Conservation (phyloP, 225 moss, liverwort and hornwort species). For the Ulota crispa region DNA sequence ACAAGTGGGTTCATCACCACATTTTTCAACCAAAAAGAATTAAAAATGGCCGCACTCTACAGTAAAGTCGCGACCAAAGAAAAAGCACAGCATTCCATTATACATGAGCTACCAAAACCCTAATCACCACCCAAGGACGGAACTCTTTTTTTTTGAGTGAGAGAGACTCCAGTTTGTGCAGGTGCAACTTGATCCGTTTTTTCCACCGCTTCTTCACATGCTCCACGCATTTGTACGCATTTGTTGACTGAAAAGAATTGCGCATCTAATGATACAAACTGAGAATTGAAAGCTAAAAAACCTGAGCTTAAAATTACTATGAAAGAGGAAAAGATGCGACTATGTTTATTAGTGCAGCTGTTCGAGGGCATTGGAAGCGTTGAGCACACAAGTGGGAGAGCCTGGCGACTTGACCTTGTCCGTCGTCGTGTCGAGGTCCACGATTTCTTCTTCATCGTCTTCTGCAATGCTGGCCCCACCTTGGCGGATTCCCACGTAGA, state of each 20-base stretch:
- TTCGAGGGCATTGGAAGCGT: constrained; percentile 28
- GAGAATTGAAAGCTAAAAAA: too few species aligned
- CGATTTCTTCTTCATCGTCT: neutral
- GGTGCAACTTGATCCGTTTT: neutral
- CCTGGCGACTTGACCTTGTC: constrained; percentile 18
- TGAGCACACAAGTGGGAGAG: constrained; percentile 47
- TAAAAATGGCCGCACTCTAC: neutral
- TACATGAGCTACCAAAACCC: neutral
- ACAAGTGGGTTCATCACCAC: constrained; percentile 21
- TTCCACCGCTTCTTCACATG: neutral
- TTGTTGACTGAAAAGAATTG: neutral
- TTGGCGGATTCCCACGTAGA: constrained; percentile 80
- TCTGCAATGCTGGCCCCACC: constrained; percentile 40
- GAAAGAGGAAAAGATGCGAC: too few species aligned
- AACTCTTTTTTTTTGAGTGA: too few species aligned
- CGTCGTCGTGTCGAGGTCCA: too few species aligned
- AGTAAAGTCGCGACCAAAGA: neutral
- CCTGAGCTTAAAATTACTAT: neutral
- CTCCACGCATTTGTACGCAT: neutral
- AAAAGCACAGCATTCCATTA: neutral
- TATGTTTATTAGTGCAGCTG: neutral
- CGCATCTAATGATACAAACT: neutral
- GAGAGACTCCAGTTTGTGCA: too few species aligned
- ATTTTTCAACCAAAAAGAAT: neutral
- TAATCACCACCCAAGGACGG: neutral